Conservation (phyloP, 2,329 filamentous ascomycete species). For the Triangularia setosa region DNA sequence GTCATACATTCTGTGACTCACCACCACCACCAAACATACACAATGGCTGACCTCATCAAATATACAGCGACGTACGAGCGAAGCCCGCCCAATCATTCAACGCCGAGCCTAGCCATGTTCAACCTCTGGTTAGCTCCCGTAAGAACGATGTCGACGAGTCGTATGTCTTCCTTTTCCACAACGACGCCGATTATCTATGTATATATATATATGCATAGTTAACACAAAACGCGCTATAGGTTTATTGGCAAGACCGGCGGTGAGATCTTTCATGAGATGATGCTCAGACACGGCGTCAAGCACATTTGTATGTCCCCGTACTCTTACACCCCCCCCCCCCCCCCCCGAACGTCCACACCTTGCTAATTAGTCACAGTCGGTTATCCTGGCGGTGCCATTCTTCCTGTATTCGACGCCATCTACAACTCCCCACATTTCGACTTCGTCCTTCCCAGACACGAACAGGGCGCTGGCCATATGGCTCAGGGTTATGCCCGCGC, state of each 20-base stretch:
- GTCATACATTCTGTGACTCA: background rate
- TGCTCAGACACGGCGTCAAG: constrained; percentile 87
- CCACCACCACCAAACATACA: background rate
- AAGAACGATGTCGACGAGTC: constrained; percentile 72
- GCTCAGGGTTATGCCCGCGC: constrained; percentile 94
- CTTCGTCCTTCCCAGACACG: constrained; percentile 91
- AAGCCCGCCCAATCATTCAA: constrained; percentile 62
- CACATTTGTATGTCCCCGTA: constrained; percentile 74
- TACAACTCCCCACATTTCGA: constrained; percentile 97
- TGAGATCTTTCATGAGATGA: constrained; percentile 99
- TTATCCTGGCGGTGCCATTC: constrained; percentile 92
- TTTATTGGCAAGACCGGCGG: constrained; percentile 95
- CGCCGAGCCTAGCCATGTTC: constrained; percentile 54
- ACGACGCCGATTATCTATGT: background rate
- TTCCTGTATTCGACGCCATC: constrained; percentile 97
- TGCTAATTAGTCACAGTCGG: constrained; percentile 51
- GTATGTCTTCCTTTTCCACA: constrained; percentile 46
- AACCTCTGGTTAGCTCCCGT: constrained; percentile 61
- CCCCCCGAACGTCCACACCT: background rate
- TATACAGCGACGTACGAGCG: constrained; percentile 50
- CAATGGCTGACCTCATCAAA: constrained; percentile 23
- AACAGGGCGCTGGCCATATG: constrained; percentile 98
- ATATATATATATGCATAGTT: constrained; percentile 2
- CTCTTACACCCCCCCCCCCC: too few relatives aligned
- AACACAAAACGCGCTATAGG: constrained; percentile 37